Evolutionary conservation across 441 rosid species (phyloP).

Genomic region (Populus trichocarpa): DNA sequence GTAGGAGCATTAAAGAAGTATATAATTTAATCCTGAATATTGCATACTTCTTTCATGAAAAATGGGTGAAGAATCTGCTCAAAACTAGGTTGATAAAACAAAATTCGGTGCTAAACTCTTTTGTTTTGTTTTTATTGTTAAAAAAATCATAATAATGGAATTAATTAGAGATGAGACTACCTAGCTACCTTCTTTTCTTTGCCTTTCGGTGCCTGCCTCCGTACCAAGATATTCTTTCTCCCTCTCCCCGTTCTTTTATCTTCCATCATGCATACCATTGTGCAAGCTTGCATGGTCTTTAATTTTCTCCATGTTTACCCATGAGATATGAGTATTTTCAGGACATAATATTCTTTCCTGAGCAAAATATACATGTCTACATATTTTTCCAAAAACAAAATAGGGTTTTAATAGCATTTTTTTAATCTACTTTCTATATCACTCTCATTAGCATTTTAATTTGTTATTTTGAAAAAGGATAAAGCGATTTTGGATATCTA

Average conservation of each 20-base stretch:
- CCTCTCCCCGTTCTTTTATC: neutral
- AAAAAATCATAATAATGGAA: no score
- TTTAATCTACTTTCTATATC: no score
- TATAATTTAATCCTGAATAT: neutral
- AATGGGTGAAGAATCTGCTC: neutral
- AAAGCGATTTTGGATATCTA: no score
- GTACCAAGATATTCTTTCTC: neutral
- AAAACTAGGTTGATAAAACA: neutral
- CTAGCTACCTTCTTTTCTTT: no score
- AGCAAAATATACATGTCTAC: no score
- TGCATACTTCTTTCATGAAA: neutral
- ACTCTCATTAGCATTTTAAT: no score
- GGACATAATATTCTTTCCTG: neutral
- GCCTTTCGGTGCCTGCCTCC: neutral
- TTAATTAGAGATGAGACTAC: no score
- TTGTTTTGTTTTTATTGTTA: no score
- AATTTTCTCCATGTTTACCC: neutral
- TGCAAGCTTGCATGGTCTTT: neutral
- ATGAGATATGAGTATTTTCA: neutral
- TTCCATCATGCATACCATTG: neutral
- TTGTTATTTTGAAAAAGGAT: no score
- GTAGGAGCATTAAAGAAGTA: neutral
- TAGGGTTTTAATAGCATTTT: no score
- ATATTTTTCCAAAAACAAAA: no score
- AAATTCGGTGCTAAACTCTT: neutral